These are phyloP conservation scores for Candida chauliodis DNA, from an alignment of 805 yeast species.

Conservation along the genomic window DNA sequence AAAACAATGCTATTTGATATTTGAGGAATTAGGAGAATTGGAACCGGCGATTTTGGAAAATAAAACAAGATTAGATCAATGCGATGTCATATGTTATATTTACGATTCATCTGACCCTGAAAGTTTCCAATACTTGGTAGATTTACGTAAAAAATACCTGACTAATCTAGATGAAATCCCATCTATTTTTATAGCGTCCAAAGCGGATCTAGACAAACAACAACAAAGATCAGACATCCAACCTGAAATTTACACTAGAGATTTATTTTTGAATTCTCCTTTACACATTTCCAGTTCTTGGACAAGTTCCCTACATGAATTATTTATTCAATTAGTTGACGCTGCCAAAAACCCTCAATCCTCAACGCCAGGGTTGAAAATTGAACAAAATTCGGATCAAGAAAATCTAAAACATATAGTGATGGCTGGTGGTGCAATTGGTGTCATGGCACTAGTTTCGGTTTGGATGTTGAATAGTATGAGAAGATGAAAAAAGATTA, in stretches of 20 bases:
- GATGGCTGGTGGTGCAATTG: constrained; percentile 67
- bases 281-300: constrained; percentile 87
- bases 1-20: constrained; percentile 85
- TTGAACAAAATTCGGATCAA: constrained; percentile 53
- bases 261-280: constrained; percentile 70
- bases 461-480: constrained; percentile 59
- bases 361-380: constrained; percentile 67
- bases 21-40: constrained; percentile 86
- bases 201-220: constrained; percentile 93
- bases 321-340: constrained; percentile 82
- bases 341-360: constrained; percentile 77
- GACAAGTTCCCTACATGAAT: constrained; percentile 81
- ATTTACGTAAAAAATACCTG: constrained; percentile 59
- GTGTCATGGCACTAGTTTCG: constrained; percentile 60
- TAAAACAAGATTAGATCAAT: constrained; percentile 62
- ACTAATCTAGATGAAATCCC: constrained; percentile 65
- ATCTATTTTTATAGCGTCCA: constrained; percentile 81
- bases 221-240: constrained; percentile 84
- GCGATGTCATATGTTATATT: constrained; percentile 86
- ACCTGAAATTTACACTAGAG: constrained; percentile 81
- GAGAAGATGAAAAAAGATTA: constrained; percentile 4
- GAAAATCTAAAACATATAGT: constrained; percentile 52
- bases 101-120: constrained; percentile 97
- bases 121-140: constrained; percentile 78
- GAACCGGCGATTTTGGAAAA: constrained; percentile 82